Percentiles rank a stretch among this genome's conserved stretches.
Conservation (phyloP, 1,284 basidiomycete genomes). For the Butyriboletus pseudospeciosus region DNA sequence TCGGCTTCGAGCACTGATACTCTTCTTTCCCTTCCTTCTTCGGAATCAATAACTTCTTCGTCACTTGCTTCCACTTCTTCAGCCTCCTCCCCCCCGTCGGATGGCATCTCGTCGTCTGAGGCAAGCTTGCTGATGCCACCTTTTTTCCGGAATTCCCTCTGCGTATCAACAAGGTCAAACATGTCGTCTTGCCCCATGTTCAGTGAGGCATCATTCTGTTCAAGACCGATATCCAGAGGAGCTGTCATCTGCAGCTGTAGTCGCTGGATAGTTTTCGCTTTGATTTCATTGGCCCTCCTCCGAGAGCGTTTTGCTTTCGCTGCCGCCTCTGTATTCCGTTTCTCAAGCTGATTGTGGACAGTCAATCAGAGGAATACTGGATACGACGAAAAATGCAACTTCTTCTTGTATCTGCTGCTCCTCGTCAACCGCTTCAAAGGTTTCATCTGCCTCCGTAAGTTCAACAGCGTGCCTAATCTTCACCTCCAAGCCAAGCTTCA, state of each 20-base stretch:
- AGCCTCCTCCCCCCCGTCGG: constrained; percentile 35
- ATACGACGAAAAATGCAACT: constrained; percentile 39
- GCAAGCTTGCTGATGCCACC: constrained; percentile 44
- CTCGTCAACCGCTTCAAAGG: constrained; percentile 76
- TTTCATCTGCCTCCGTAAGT: constrained; percentile 69
- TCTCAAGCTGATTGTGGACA: constrained; percentile 60
- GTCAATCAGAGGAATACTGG: constrained; percentile 1
- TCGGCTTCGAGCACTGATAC: constrained; percentile 73
- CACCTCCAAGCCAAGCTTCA: constrained; percentile 74
- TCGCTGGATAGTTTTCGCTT: constrained; percentile 83
- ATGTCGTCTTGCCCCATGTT: constrained; percentile 73
- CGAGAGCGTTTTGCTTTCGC: constrained; percentile 79
- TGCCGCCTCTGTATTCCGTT: constrained; percentile 74
- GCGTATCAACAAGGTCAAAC: constrained; percentile 72
- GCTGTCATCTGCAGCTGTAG: constrained; percentile 98
- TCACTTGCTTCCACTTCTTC: constrained; percentile 43
- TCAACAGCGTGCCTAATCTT: constrained; percentile 72
- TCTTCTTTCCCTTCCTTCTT: constrained; percentile 68
- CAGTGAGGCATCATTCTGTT: constrained; percentile 73
- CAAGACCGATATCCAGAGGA: constrained; percentile 91
- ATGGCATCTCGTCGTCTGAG: constrained; percentile 49
- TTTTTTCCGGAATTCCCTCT: constrained; percentile 45
- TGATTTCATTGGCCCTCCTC: constrained; percentile 85
- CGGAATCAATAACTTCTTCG: constrained; percentile 56
- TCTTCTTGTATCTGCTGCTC: constrained; percentile 86